Percentiles rank a stretch among this genome's conserved stretches.
Evolutionary conservation across 2,329 filamentous ascomycete species (phyloP).

Genomic region (Aspergillus pseudoglaucus): DNA sequence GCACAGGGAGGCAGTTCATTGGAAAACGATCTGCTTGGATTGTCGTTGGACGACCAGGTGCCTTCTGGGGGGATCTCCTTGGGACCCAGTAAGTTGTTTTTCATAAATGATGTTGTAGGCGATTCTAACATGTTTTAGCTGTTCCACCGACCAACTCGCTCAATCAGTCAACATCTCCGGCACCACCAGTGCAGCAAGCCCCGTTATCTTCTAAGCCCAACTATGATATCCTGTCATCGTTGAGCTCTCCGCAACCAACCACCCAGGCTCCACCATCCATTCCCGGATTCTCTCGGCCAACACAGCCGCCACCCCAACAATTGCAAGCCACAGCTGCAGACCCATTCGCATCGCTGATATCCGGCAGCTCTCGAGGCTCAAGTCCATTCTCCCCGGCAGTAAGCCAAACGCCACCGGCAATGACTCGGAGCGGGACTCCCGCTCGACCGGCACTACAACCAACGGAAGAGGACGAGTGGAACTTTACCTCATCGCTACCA

Average conservation of each 20-base stretch:
- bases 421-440: slow-evolving; percentile 12
- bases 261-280: slow-evolving; percentile 47
- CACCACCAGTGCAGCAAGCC: slow-evolving; percentile 35
- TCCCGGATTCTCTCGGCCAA: slow-evolving; percentile 14
- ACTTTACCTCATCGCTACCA: slow-evolving; percentile 81
- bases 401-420: not conserved
- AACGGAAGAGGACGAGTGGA: slow-evolving; percentile 82
- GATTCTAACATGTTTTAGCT: slow-evolving; percentile 41
- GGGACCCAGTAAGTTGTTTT: slow-evolving; percentile 55
- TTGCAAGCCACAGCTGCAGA: slow-evolving; percentile 40
- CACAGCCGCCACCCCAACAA: slow-evolving; percentile 27
- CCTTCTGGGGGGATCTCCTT: slow-evolving; percentile 79
- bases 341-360: slow-evolving; percentile 55
- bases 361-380: slow-evolving; percentile 45
- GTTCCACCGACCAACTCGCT: slow-evolving; percentile 31
- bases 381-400: slow-evolving; percentile 30
- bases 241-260: slow-evolving; percentile 41
- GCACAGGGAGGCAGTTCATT: slow-evolving; percentile 56
- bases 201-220: slow-evolving; percentile 46
- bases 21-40: slow-evolving; percentile 83
- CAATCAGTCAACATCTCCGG: slow-evolving; percentile 12
- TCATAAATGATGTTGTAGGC: not conserved
- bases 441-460: slow-evolving; percentile 14
- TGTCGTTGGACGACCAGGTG: slow-evolving; percentile 67
- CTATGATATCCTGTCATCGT: slow-evolving; percentile 52